Conservation (phyloP, 2,329 filamentous ascomycete genomes). For the Canariomyces notabilis region DNA sequence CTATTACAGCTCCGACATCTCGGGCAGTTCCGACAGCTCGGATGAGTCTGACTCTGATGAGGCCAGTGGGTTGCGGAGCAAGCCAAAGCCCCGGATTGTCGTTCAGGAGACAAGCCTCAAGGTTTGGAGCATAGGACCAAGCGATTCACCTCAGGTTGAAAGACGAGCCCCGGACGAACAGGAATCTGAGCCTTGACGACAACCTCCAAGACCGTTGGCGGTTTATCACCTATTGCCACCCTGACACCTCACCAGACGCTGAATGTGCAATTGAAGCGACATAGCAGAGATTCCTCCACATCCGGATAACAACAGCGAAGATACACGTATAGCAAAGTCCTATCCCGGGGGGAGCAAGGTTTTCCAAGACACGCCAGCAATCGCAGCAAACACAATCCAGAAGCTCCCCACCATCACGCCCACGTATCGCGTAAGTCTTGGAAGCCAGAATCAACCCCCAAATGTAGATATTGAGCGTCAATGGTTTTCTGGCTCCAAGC, state of each 20-base stretch:
- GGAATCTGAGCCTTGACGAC: not conserved
- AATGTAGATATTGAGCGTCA: too few relatives aligned
- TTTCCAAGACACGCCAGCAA: slow-evolving; percentile 3
- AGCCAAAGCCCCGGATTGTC: slow-evolving; percentile 8
- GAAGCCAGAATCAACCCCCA: too few relatives aligned
- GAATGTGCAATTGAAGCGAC: too few relatives aligned
- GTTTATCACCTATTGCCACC: too few relatives aligned
- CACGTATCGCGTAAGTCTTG: too few relatives aligned
- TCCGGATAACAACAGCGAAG: not conserved
- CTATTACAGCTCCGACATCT: slow-evolving; percentile 12
- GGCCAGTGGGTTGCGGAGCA: not conserved
- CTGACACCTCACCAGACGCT: too few relatives aligned
- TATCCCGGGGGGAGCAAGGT: slow-evolving; percentile 3
- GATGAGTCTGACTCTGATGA: slow-evolving; percentile 10
- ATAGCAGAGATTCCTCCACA: too few relatives aligned
- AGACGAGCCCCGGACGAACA: not conserved
- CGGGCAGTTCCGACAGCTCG: slow-evolving; percentile 9
- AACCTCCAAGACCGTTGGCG: too few relatives aligned
- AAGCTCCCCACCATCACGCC: too few relatives aligned
- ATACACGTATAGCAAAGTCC: not conserved
- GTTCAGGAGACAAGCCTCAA: slow-evolving; percentile 41
- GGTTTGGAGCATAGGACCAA: slow-evolving; percentile 33
- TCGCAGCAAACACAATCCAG: too few relatives aligned
- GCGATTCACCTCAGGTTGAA: slow-evolving; percentile 6
- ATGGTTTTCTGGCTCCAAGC: slow-evolving; percentile 33